Conservation (phyloP, 257 asterid genomes). For the Plectranthus barbatus region DNA sequence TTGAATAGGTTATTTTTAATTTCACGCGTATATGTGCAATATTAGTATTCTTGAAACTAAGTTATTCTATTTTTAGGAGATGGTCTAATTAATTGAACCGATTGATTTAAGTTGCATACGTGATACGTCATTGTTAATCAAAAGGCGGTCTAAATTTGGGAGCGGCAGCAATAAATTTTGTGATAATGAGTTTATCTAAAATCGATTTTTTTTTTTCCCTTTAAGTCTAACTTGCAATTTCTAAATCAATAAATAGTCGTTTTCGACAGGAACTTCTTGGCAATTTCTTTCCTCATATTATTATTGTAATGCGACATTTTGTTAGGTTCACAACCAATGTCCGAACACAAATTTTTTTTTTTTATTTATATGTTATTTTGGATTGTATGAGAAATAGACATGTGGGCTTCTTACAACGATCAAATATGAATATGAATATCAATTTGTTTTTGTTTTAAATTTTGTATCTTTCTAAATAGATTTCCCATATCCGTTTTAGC, state of each 20-base stretch:
- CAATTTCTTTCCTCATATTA: background rate
- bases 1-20: too few relatives aligned
- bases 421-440: background rate
- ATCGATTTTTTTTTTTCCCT: background rate
- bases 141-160: background rate
- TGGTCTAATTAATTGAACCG: too few relatives aligned
- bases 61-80: too few relatives aligned
- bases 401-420: background rate
- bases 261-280: background rate
- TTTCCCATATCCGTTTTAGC: background rate
- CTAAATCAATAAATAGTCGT: background rate
- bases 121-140: constrained; percentile 10
- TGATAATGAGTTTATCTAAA: background rate
- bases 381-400: background rate
- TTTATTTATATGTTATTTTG: background rate
- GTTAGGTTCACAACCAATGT: background rate
- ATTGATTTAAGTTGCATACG: too few relatives aligned
- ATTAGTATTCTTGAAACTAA: too few relatives aligned
- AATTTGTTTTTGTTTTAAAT: background rate
- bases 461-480: background rate
- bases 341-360: background rate
- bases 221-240: background rate
- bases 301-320: background rate
- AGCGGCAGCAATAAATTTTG: background rate
- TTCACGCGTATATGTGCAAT: too few relatives aligned